Base-by-base conservation (phyloP, 345 rosid genomes). In the Leavenworthia alabamica region DNA sequence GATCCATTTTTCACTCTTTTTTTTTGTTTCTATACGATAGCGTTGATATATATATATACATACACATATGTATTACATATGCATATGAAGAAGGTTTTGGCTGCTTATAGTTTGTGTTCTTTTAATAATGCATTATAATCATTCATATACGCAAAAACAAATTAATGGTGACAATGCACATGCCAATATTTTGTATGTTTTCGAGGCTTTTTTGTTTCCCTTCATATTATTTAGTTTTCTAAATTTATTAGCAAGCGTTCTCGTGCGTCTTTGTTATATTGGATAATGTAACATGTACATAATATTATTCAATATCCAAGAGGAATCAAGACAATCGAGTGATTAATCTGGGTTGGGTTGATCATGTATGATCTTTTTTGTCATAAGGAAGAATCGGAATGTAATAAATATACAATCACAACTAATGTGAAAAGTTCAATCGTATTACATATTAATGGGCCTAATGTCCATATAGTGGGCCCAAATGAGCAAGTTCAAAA, bases 81-180 rank as follows among this genome's bases (percentile, higher is more conserved):
- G 40, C 48, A 49, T 37, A 39, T 1, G 47, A 45, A 19, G 47
- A 48, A 36, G 17, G 49, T 50, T 47, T 1, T 62, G 68, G 22
- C 55, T 46, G 45, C 55, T 51, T 27, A 26, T 49, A 39, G 16
- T 63, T 51, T 51, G 22, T 51, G 60, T 19, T 64, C 51, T 64
- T 31, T 41, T 8, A 40, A 50, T 52, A 29, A 52, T 64, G 60
- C 60, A 28, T 29, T 29, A 40, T 28, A 62, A 19, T 16, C 20
- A 63, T 39, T 50, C 58, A 50, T 17, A 17, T 13, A 40, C 26
- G 57, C 58, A n/a, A 50, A 8, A 50, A 63, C 41, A 63, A 28
- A 29, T 20, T 29, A 51, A 51, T 12, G 60, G 7, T 14, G 51
- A 64, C n/a, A 52, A 64, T 29, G 51, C 60, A 64, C 68, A 52